Evolutionary conservation across 441 rosid species (phyloP).

Genomic region (Kokia cookei): DNA sequence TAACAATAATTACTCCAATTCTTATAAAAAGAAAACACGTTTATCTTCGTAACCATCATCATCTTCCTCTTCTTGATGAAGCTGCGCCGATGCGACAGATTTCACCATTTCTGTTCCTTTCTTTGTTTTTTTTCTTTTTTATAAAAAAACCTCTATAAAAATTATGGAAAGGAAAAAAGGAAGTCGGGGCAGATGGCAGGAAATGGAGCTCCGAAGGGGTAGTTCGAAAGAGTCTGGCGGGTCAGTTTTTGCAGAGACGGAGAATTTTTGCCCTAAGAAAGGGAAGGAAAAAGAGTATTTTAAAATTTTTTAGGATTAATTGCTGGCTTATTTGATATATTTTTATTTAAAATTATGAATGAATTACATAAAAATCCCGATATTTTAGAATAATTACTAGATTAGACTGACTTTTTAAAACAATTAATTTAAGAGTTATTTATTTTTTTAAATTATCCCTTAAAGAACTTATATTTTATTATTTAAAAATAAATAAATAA

Average conservation of each 20-base stretch:
- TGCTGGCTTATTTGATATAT: neutral
- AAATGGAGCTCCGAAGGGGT: conserved; percentile 18
- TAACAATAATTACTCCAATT: neutral
- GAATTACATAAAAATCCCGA: too few species aligned
- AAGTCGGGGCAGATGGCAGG: neutral
- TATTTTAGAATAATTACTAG: too few species aligned
- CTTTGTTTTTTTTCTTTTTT: neutral
- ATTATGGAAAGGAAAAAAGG: neutral
- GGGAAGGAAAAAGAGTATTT: neutral
- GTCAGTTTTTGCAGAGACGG: conserved; percentile 6
- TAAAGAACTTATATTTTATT: too few species aligned
- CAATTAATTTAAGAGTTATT: too few species aligned
- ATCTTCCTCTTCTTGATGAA: conserved; percentile 50
- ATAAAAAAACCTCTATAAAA: neutral
- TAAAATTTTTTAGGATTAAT: neutral
- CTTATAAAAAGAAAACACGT: conserved; percentile 30
- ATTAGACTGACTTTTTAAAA: too few species aligned
- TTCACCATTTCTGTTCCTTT: conserved; percentile 31
- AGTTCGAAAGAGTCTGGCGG: neutral
- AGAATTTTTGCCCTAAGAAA: neutral
- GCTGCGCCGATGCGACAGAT: conserved; percentile 27
- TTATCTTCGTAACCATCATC: conserved; percentile 40
- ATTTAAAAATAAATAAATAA: too few species aligned
- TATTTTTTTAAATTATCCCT: too few species aligned
- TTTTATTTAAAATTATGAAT: too few species aligned